phyloP scores from a whole-genome alignment of 108 stramenopile species.

The Seminavis robusta region DNA sequence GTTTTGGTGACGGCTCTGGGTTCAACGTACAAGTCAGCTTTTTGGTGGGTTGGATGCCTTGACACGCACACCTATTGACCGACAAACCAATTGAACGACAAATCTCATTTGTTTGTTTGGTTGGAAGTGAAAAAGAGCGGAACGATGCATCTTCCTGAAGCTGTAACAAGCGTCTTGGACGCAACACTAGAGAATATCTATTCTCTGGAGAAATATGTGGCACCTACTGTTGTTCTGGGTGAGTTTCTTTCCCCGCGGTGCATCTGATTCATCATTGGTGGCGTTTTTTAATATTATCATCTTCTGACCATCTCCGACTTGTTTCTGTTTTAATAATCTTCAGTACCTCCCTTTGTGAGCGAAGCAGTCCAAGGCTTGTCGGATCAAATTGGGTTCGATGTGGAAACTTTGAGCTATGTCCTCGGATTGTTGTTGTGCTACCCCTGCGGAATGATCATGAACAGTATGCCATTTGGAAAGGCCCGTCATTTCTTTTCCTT shows the following conservation, averaged over 20 bases:
- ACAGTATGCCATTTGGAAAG: slow-evolving; percentile 71
- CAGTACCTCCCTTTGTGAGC: slow-evolving; percentile 74
- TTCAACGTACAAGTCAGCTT: too few relatives aligned
- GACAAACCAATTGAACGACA: too few relatives aligned
- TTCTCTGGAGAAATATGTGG: slow-evolving; percentile 59
- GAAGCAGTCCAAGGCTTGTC: slow-evolving; percentile 57
- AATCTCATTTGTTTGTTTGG: too few relatives aligned
- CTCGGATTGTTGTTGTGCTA: slow-evolving; percentile 88
- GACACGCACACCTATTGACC: too few relatives aligned
- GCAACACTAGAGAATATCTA: slow-evolving; percentile 60
- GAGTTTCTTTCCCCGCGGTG: slow-evolving; percentile 30
- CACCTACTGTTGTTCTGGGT: slow-evolving; percentile 82
- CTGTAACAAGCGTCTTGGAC: slow-evolving; percentile 39
- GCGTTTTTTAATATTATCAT: too few relatives aligned
- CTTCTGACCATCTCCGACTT: slow-evolving; percentile 2
- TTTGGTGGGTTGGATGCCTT: too few relatives aligned
- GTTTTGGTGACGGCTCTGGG: too few relatives aligned
- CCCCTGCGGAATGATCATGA: slow-evolving; percentile 87
- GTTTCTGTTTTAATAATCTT: slow-evolving; percentile 1
- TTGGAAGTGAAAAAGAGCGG: neutral
- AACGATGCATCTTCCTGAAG: slow-evolving; percentile 18
- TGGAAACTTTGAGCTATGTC: slow-evolving; percentile 80
- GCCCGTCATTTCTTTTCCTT: slow-evolving; percentile 87
- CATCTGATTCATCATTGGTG: neutral
- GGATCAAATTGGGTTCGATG: slow-evolving; percentile 77